phyloP scores from a whole-genome alignment of 164 flowering plant species.

The Kalanchoe fedtschenkoi region DNA sequence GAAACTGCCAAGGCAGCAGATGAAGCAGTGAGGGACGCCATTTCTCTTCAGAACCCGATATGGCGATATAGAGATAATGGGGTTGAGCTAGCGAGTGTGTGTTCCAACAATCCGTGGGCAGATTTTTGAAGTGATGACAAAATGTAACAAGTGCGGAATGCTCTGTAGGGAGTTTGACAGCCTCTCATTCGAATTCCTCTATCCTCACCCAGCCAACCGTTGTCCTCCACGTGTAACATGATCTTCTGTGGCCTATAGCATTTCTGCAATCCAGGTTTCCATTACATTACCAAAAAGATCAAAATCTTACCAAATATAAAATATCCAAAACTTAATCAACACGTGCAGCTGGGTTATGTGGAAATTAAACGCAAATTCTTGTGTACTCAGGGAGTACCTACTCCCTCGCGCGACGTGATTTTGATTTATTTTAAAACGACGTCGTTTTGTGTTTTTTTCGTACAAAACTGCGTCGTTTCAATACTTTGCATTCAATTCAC shows the following conservation, averaged over 20 bases:
- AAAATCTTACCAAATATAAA: too few species aligned
- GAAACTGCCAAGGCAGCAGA: constrained; percentile 21
- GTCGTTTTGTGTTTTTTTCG: too few species aligned
- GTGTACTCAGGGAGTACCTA: too few species aligned
- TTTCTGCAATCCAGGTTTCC: not conserved
- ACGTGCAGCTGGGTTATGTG: too few species aligned
- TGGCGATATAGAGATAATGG: too few species aligned
- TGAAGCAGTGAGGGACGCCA: constrained; percentile 25
- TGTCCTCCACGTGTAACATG: constrained; percentile 8
- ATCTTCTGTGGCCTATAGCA: not conserved
- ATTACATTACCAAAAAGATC: not conserved
- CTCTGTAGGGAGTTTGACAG: not conserved
- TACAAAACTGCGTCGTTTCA: too few species aligned
- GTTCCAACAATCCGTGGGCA: not conserved
- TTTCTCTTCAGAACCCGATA: not conserved
- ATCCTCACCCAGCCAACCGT: constrained; percentile 1
- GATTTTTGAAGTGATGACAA: not conserved
- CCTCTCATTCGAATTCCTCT: constrained; percentile 6
- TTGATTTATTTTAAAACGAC: too few species aligned
- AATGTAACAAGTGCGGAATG: not conserved
- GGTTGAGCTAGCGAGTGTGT: too few species aligned
- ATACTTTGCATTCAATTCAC: too few species aligned
- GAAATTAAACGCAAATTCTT: too few species aligned
- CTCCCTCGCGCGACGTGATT: too few species aligned
- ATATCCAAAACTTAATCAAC: too few species aligned